A percentile compares a stretch with the other conserved stretches of the same genome.
phyloP scores from a whole-genome alignment of 257 asterid genomes.

The Agastache rugosa region DNA sequence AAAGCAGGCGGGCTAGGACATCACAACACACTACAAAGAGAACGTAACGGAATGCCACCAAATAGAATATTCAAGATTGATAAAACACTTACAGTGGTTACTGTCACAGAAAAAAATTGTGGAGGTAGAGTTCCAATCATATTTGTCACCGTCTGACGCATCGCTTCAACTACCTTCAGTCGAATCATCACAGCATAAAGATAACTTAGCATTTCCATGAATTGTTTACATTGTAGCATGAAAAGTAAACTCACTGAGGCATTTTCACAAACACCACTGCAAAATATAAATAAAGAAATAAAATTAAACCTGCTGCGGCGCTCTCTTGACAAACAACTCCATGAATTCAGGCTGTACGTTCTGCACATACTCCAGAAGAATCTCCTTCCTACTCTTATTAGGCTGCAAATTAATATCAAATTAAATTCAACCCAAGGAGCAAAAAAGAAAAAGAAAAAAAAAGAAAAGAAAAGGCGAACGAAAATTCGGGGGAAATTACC shows the following conservation, averaged over 20 bases:
- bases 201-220: background rate
- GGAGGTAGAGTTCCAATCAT: constrained; percentile 98
- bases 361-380: constrained; percentile 92
- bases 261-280: constrained; percentile 44
- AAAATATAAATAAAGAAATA: background rate
- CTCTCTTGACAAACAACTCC: constrained; percentile 91
- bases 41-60: background rate
- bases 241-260: constrained; percentile 30
- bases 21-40: constrained; percentile 33
- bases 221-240: background rate
- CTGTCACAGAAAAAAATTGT: constrained; percentile 90
- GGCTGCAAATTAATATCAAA: constrained; percentile 47
- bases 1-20: constrained; percentile 16
- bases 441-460: background rate
- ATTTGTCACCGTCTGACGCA: constrained; percentile 97
- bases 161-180: constrained; percentile 90
- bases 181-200: constrained; percentile 29
- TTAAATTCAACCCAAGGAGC: constrained; percentile 13
- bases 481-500: constrained; percentile 47
- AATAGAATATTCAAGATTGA: background rate
- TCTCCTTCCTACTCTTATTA: constrained; percentile 82
- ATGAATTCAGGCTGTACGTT: constrained; percentile 96
- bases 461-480: background rate
- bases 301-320: constrained; percentile 80
- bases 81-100: constrained; percentile 71